Conservation (phyloP, 345 rosid genomes). For the Populus nigra region DNA sequence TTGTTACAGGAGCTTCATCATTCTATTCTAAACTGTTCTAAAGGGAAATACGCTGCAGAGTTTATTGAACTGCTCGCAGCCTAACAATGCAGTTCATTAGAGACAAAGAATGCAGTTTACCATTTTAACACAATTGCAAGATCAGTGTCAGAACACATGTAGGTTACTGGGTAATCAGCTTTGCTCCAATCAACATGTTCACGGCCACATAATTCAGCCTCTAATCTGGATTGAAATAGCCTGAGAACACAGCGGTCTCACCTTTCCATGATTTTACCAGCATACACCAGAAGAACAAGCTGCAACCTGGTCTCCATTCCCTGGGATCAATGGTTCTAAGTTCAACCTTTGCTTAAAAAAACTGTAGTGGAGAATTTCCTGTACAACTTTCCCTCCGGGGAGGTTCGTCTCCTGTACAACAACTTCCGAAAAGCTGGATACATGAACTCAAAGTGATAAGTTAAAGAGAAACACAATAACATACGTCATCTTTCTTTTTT, state of each 20-base stretch:
- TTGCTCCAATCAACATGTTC: neutral
- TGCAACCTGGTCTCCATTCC: neutral
- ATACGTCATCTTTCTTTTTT: conserved; percentile 20
- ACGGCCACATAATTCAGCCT: neutral
- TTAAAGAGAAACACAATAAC: neutral
- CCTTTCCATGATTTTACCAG: neutral
- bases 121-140: neutral
- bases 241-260: neutral
- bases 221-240: neutral
- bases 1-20: neutral
- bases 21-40: neutral
- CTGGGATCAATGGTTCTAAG: too few species aligned
- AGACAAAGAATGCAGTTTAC: neutral
- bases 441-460: neutral
- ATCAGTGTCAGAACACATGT: neutral
- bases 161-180: neutral
- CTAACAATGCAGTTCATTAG: neutral
- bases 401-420: neutral
- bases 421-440: neutral
- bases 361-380: neutral
- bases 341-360: neutral
- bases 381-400: neutral
- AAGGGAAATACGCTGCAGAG: neutral
- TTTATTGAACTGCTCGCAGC: neutral
- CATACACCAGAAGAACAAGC: neutral